Conservation (phyloP, 164 flowering plant genomes). For the Kingdonia uniflora region DNA sequence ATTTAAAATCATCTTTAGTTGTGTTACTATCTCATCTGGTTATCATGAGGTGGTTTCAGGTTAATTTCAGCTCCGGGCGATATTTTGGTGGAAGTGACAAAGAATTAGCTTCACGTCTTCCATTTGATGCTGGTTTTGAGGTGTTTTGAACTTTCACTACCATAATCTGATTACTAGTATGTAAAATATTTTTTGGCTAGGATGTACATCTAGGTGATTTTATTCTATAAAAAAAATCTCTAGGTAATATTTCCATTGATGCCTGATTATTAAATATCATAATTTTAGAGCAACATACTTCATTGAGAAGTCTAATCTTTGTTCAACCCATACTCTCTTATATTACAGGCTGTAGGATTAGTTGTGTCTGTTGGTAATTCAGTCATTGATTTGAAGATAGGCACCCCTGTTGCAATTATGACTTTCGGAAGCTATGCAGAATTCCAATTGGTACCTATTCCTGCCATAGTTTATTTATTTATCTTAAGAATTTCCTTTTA, state of each 20-base stretch:
- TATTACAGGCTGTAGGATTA: conserved; percentile 82
- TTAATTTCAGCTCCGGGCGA: conserved; percentile 92
- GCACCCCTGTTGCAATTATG: conserved; percentile 87
- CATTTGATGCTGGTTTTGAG: conserved; percentile 99
- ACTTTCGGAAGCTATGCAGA: conserved; percentile 89
- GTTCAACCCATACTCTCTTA: not conserved
- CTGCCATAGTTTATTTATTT: conserved; percentile 5
- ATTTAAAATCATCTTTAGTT: not conserved
- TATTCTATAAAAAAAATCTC: too few relatives aligned
- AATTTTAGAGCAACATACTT: too few relatives aligned
- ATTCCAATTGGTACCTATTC: conserved; percentile 43
- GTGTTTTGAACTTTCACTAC: conserved; percentile 20
- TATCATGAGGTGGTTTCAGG: conserved; percentile 32
- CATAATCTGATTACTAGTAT: not conserved
- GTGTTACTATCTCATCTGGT: not conserved
- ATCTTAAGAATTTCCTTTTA: not conserved
- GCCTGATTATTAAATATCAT: too few relatives aligned
- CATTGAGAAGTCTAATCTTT: too few relatives aligned
- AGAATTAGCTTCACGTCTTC: conserved; percentile 49
- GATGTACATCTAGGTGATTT: too few relatives aligned
- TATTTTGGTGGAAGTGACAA: conserved; percentile 57
- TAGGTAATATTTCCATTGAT: too few relatives aligned
- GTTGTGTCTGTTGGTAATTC: conserved; percentile 83
- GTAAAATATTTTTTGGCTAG: too few relatives aligned
- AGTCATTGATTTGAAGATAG: conserved; percentile 57